These are phyloP conservation scores for Aspergillus viridinutans DNA, from an alignment of 2,329 filamentous ascomycete species.

Conservation along the genomic window DNA sequence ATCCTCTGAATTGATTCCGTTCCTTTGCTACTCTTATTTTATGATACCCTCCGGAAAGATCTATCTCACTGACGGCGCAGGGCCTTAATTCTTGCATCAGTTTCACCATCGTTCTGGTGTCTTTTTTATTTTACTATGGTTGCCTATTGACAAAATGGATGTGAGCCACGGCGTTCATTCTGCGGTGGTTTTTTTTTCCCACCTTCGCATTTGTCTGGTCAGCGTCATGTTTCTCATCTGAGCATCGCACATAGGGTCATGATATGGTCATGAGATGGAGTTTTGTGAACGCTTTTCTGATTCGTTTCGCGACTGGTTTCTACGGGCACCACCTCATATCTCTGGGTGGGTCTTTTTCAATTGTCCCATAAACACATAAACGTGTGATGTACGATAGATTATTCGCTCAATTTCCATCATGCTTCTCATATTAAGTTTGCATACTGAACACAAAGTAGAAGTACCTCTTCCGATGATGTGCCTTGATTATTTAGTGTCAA, in stretches of 20 bases:
- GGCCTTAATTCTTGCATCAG: not conserved
- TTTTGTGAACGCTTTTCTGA: not conserved
- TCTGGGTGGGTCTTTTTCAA: not conserved
- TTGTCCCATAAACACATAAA: not conserved
- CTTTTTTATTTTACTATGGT: not conserved
- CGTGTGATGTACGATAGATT: not conserved
- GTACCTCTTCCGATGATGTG: not conserved
- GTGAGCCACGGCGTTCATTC: not conserved
- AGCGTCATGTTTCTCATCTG: not conserved
- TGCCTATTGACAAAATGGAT: not conserved
- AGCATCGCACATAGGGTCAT: not conserved
- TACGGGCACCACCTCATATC: not conserved
- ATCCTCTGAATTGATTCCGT: constrained; percentile 20
- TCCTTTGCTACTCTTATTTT: not conserved
- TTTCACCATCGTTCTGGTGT: not conserved
- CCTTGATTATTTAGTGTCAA: not conserved
- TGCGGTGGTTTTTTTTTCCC: not conserved
- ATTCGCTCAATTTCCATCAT: not conserved
- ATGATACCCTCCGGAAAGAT: constrained; percentile 14
- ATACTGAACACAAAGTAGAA: not conserved
- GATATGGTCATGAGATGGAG: not conserved
- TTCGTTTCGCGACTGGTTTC: not conserved
- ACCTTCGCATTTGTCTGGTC: not conserved
- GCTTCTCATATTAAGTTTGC: not conserved
- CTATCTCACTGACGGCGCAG: not conserved